A percentile compares a stretch with the other conserved stretches of the same genome.
These are phyloP conservation scores for Bruguiera gymnorhiza DNA, from an alignment of 345 rosid species.

Conservation along the genomic window DNA sequence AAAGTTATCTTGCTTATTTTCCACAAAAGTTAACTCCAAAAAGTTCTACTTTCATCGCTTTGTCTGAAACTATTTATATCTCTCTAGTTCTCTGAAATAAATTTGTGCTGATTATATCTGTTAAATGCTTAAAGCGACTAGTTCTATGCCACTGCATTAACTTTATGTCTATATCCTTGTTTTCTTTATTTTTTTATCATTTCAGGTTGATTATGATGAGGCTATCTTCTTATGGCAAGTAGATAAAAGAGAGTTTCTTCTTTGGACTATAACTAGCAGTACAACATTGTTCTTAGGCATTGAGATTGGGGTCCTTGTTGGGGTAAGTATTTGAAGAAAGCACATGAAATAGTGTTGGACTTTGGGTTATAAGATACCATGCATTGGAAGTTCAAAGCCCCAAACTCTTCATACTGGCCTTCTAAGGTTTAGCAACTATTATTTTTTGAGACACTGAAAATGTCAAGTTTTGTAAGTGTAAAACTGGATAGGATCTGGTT, in stretches of 20 bases:
- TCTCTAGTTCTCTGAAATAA: not conserved
- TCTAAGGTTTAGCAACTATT: not conserved
- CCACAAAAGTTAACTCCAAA: not conserved
- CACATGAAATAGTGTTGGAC: not conserved
- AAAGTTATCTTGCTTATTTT: not conserved
- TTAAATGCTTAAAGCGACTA: not conserved
- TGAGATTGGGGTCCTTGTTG: constrained; percentile 96
- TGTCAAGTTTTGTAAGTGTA: not conserved
- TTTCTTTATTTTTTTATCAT: constrained; percentile 22
- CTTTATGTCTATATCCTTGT: constrained; percentile 6
- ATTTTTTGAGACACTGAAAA: constrained; percentile 1
- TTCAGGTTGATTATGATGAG: constrained; percentile 91
- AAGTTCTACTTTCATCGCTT: not conserved
- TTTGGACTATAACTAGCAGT: constrained; percentile 78
- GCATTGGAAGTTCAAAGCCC: not conserved
- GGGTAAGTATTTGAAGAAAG: constrained; percentile 52
- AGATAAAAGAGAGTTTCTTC: constrained; percentile 94
- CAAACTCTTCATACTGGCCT: not conserved
- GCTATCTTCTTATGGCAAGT: constrained; percentile 96
- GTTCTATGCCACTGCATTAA: not conserved
- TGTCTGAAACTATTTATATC: not conserved
- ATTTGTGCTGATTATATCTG: not conserved
- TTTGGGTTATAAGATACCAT: not conserved
- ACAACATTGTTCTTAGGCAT: constrained; percentile 90
- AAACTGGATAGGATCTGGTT: not conserved